Evolutionary conservation across 768 basidiomycete genomes (phyloP).

Genomic region (Mycena maculata): DNA sequence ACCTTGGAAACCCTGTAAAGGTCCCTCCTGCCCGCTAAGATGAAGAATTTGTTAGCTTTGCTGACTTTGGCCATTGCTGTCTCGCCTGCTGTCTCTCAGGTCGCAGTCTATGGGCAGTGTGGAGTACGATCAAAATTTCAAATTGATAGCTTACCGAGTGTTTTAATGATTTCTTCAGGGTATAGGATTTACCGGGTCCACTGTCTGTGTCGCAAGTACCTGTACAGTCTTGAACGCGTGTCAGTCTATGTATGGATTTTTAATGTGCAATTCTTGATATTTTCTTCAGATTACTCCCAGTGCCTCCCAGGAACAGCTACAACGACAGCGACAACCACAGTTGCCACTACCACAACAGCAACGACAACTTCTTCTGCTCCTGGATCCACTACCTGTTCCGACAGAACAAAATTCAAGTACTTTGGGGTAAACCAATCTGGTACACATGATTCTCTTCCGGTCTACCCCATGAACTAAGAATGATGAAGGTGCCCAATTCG

Average conservation of each 20-base stretch:
- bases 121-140: constrained; percentile 50
- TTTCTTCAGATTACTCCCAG: constrained; percentile 57
- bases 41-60: constrained; percentile 41
- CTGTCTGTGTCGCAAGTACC: constrained; percentile 57
- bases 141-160: no score
- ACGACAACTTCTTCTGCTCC: constrained; percentile 39
- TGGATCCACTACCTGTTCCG: constrained; percentile 40
- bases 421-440: constrained; percentile 74
- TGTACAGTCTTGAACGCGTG: constrained; percentile 58
- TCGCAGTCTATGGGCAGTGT: constrained; percentile 64
- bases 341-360: constrained; percentile 44
- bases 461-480: background rate
- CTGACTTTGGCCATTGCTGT: constrained; percentile 46
- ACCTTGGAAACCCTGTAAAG: background rate
- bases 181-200: constrained; percentile 55
- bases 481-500: constrained; percentile 61
- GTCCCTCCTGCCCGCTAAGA: background rate
- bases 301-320: constrained; percentile 46
- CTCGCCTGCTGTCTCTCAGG: constrained; percentile 43
- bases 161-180: constrained; percentile 44
- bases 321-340: constrained; percentile 40
- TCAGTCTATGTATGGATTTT: constrained; percentile 37
- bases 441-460: background rate
- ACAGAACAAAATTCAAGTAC: constrained; percentile 65
- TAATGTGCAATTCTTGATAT: background rate